Evolutionary conservation across 208 protist species (phyloP), one percentile per base, ranked within the genome.

Genomic region (Strigomonas culicis): DNA sequence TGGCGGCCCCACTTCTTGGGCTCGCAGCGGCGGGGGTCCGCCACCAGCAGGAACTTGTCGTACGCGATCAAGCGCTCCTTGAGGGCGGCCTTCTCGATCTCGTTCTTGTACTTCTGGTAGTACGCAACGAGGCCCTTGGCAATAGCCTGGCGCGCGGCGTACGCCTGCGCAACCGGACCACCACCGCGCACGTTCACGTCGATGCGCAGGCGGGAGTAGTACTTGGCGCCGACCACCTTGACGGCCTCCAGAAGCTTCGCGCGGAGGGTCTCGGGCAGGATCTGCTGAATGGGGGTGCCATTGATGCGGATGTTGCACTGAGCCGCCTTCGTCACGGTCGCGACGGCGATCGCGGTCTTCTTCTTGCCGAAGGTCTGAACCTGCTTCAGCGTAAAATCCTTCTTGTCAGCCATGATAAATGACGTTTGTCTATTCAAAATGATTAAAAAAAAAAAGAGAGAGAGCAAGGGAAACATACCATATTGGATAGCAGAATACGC

Each of bases 1-100:
- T 94, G 96, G 86, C 99, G 98, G 74, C 99, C 99, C 86, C 99
- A 99, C 86, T 99, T 99, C 98, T 99, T 99, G 65, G 98, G 94
- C 90, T 99, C 99, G 85, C 94, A 98, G 79, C 98, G 94, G 84
- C 99, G 96, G 68, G 99, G 98, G 80, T 99, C 99, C 62, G 99
- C 98, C 78, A 99, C 99, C 43, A 99, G 90, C 22, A 99, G 90
- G 60, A 94, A 97, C 68, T 99, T 94, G 90, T 99, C 99, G 79
- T 98, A 99, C 22, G 67, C 59, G 3, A 99, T 41, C 64, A 99
- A 92, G 51, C 88, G 86, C 63, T 99, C 93, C 92, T 99, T 99
- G 77, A 99, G 94, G 68, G 98, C 97, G 49, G 93, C 84, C 94
- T 99, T 99, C 67, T 95, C 91, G 44, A 89, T 73, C 77, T 95